Conservation (phyloP, 495 filamentous ascomycete species). For the Neurospora terricola region DNA sequence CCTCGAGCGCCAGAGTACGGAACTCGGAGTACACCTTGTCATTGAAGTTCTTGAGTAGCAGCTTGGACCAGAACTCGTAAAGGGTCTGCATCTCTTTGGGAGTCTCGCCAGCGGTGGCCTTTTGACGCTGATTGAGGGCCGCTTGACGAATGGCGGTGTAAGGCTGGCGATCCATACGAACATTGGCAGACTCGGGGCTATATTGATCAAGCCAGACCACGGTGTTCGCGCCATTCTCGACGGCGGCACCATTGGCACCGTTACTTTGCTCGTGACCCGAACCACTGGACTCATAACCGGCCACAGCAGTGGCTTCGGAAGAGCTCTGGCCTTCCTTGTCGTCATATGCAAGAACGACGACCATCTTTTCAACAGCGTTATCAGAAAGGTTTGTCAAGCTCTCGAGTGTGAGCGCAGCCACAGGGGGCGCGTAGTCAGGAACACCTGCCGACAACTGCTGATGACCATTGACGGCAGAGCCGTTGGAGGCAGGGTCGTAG, state of each 20-base stretch:
- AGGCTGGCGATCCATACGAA: conserved; percentile 39
- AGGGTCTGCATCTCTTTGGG: conserved; percentile 50
- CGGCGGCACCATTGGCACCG: conserved; percentile 5
- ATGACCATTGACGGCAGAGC: conserved; percentile 31
- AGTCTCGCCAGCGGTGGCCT: conserved; percentile 35
- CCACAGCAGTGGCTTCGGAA: conserved; percentile 7
- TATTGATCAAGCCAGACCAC: conserved; percentile 12
- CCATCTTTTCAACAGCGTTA: conserved; percentile 39
- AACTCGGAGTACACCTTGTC: conserved; percentile 73
- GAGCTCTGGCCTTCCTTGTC: conserved; percentile 7
- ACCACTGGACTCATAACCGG: conserved; percentile 7
- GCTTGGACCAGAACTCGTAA: conserved; percentile 73
- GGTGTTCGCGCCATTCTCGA: background rate
- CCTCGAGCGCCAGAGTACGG: conserved; percentile 57
- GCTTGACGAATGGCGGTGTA: conserved; percentile 47
- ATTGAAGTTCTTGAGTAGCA: conserved; percentile 68
- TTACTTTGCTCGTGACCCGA: background rate
- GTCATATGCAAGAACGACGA: conserved; percentile 12
- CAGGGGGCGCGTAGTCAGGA: conserved; percentile 63
- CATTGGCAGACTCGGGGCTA: background rate
- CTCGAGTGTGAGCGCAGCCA: conserved; percentile 33
- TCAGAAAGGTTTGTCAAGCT: conserved; percentile 41
- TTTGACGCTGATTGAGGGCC: conserved; percentile 47
- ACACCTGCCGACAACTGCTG: conserved; percentile 60
- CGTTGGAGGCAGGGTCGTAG: conserved; percentile 27